Evolutionary conservation across 768 basidiomycete species (phyloP), one percentile per base, ranked within the genome.

Genomic region (Mycena maculata): DNA sequence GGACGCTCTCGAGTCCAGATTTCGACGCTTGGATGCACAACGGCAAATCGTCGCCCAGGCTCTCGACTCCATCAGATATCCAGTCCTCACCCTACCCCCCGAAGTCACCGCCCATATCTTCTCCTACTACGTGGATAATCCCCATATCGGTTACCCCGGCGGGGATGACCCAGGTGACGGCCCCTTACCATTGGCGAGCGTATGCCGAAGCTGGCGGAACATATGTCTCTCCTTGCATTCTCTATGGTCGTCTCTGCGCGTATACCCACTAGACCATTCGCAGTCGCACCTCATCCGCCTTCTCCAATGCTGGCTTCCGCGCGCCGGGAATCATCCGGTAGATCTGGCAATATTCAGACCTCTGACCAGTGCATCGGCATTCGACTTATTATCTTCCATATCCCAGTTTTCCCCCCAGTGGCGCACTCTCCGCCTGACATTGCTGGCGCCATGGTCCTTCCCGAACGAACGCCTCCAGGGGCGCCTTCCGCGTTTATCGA

Each of bases 131-230:
- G 39, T 56, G 23, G 18, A 56, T 20, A 28, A 8, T 18, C 13
- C 55, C 2, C 41, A 52, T 22, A 27, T 58, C 41, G 55, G 56
- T 23, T 22, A 22, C 20, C 23, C 38, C 30, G n/a, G 18, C 12
- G n/a, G n/a, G 4, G 4, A 7, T 15, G 16, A 18, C 8, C 49
- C 31, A 3, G 47, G 39, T 11, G 36, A 23, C 15, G 54, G 60
- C 2, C 65, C 59, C 3, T 28, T 61, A 27, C 31, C 30, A 9
- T 18, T 65, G 33, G 64, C 57, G 6, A 47, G 57, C 28, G 49
- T 65, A 13, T 60, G 64, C 27, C 44, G 30, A 31, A 28, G 13
- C 7, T 65, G 63, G 63, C 50, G 63, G 36, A 25, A 45, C 38
- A 50, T 65, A 16, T 52, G 39, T 30, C 31, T 65, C 22, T 38